Conservation (phyloP, 148 eudicot genomes). For the Dysphania ambrosioides region DNA sequence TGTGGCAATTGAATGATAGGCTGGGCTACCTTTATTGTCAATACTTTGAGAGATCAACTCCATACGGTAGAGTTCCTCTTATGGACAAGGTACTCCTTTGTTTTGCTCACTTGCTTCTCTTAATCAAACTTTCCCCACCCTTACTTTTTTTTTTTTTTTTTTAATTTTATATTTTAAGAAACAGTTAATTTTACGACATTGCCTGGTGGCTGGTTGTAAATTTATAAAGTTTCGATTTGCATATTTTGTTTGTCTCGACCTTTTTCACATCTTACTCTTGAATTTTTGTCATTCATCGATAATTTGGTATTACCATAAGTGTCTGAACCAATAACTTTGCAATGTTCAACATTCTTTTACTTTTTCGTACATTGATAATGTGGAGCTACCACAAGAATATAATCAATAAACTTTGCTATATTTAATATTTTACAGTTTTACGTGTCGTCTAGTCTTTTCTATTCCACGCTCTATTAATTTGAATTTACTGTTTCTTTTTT, state of each 20-base stretch:
- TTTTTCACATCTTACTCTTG: neutral
- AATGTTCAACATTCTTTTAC: too few species aligned
- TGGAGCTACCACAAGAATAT: too few species aligned
- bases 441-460: too few species aligned
- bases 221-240: neutral
- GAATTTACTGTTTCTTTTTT: too few species aligned
- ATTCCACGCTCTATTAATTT: too few species aligned
- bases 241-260: neutral
- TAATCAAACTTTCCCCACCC: neutral
- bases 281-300: neutral
- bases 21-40: conserved; percentile 83
- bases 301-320: neutral
- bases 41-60: conserved; percentile 81
- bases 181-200: neutral
- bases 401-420: too few species aligned
- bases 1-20: conserved; percentile 59
- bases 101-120: neutral
- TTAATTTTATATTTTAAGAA: too few species aligned
- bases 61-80: conserved; percentile 90
- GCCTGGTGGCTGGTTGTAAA: too few species aligned
- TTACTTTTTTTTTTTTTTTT: too few species aligned
- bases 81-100: conserved; percentile 70
- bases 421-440: too few species aligned
- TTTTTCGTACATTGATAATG: too few species aligned
- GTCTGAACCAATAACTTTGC: too few species aligned